A percentile compares a stretch with the other conserved stretches of the same genome.
phyloP scores from a whole-genome alignment of 1,284 basidiomycete genomes.

The Coniferiporia sulphurascens region DNA sequence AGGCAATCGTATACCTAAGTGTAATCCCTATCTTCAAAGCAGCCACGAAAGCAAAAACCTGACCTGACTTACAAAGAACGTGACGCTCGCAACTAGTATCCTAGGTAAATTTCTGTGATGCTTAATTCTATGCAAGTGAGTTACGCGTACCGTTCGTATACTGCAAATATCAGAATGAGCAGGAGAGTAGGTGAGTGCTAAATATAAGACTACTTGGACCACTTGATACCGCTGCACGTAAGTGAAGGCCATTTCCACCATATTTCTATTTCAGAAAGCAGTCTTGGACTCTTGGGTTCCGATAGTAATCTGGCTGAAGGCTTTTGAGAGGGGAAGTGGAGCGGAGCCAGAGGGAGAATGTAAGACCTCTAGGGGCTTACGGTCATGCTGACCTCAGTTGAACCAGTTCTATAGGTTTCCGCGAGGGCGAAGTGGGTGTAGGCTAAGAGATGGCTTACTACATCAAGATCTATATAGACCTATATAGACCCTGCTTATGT shows the following conservation, averaged over 20 bases:
- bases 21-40: neutral
- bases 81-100: neutral
- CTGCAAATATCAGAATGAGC: neutral
- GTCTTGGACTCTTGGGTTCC: neutral
- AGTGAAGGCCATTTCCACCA: neutral
- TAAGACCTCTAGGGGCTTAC: no score
- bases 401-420: no score
- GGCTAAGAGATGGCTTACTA: no score
- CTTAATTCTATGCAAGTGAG: neutral
- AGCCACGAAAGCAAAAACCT: neutral
- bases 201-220: neutral
- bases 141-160: neutral
- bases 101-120: neutral
- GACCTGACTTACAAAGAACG: neutral
- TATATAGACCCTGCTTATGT: no score
- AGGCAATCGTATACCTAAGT: neutral
- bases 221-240: neutral
- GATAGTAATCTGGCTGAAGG: no score
- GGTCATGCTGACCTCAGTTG: no score
- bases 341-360: no score
- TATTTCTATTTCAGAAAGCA: neutral
- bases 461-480: no score
- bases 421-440: no score
- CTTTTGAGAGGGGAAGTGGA: neutral
- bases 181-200: neutral